These are phyloP conservation scores for Penicillium corylophilum DNA, from an alignment of 2,329 filamentous ascomycete genomes.

Conservation along the genomic window DNA sequence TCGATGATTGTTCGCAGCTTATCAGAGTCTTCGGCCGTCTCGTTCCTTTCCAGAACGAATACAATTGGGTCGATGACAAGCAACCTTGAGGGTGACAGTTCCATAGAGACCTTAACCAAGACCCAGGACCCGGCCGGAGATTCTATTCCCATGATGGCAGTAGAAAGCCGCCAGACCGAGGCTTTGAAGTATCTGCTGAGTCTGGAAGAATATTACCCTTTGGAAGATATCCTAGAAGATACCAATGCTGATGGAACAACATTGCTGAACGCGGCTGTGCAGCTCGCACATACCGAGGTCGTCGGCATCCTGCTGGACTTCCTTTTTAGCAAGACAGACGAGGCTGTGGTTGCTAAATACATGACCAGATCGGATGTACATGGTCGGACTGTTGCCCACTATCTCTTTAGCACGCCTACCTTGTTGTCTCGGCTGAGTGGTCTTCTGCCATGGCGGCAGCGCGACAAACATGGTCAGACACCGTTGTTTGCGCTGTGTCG, in stretches of 20 bases:
- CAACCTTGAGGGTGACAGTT: slow-evolving; percentile 80
- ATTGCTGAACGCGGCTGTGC: slow-evolving; percentile 83
- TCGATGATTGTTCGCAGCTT: slow-evolving; percentile 87
- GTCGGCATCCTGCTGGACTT: slow-evolving; percentile 74
- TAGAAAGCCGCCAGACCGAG: slow-evolving; percentile 69
- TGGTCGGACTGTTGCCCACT: slow-evolving; percentile 90
- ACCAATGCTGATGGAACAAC: slow-evolving; percentile 88
- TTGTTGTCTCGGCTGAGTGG: slow-evolving; percentile 75
- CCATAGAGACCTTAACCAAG: slow-evolving; percentile 63
- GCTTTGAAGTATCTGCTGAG: slow-evolving; percentile 77
- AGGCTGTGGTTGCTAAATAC: slow-evolving; percentile 64
- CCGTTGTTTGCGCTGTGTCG: slow-evolving; percentile 91
- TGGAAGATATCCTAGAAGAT: slow-evolving; percentile 72
- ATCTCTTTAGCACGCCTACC: slow-evolving; percentile 85
- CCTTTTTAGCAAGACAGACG: slow-evolving; percentile 58
- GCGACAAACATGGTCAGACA: slow-evolving; percentile 96
- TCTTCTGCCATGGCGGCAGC: slow-evolving; percentile 81
- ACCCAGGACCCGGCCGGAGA: slow-evolving; percentile 68
- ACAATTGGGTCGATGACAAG: slow-evolving; percentile 74
- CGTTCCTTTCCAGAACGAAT: slow-evolving; percentile 74
- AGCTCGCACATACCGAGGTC: slow-evolving; percentile 72
- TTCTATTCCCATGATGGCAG: slow-evolving; percentile 83
- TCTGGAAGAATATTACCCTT: slow-evolving; percentile 72
- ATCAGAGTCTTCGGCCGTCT: slow-evolving; percentile 81
- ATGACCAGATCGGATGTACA: slow-evolving; percentile 74